These are phyloP conservation scores for Diutina scorzettiae DNA, from an alignment of 1,139 yeast species.

Conservation along the genomic window DNA sequence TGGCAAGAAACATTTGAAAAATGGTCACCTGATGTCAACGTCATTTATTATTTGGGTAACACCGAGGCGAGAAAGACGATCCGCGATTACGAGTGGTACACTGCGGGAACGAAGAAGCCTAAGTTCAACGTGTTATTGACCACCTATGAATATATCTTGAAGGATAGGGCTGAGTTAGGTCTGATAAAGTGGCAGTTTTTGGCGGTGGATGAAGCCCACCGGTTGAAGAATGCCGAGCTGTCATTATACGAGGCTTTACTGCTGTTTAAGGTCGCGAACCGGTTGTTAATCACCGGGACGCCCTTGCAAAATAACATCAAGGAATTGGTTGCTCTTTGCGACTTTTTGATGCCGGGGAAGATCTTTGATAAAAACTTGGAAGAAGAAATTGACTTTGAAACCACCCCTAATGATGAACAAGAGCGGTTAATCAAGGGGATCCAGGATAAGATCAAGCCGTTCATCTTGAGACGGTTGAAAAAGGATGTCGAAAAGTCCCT, in stretches of 20 bases:
- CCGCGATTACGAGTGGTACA: constrained; percentile 75
- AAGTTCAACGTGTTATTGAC: constrained; percentile 84
- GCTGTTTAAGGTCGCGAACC: constrained; percentile 72
- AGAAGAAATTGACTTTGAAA: constrained; percentile 89
- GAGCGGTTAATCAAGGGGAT: constrained; percentile 80
- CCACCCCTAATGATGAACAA: constrained; percentile 39
- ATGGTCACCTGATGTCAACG: constrained; percentile 96
- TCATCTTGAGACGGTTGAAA: constrained; percentile 81
- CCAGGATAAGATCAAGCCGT: constrained; percentile 80
- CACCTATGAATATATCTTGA: constrained; percentile 89
- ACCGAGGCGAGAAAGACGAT: constrained; percentile 74
- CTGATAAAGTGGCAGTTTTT: constrained; percentile 86
- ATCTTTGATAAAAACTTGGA: constrained; percentile 48
- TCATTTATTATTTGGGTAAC: constrained; percentile 87
- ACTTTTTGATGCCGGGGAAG: constrained; percentile 93
- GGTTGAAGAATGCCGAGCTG: constrained; percentile 88
- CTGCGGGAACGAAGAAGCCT: constrained; percentile 46
- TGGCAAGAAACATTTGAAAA: constrained; percentile 98
- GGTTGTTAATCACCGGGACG: constrained; percentile 92
- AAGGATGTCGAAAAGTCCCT: constrained; percentile 95
- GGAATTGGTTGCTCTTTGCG: constrained; percentile 89
- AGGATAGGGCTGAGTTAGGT: constrained; percentile 75
- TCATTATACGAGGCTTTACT: constrained; percentile 80
- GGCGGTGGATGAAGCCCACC: constrained; percentile 98
- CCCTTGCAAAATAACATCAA: constrained; percentile 93